phyloP scores from a whole-genome alignment of 1,284 basidiomycete genomes.

The Singerocomus inundabilis region DNA sequence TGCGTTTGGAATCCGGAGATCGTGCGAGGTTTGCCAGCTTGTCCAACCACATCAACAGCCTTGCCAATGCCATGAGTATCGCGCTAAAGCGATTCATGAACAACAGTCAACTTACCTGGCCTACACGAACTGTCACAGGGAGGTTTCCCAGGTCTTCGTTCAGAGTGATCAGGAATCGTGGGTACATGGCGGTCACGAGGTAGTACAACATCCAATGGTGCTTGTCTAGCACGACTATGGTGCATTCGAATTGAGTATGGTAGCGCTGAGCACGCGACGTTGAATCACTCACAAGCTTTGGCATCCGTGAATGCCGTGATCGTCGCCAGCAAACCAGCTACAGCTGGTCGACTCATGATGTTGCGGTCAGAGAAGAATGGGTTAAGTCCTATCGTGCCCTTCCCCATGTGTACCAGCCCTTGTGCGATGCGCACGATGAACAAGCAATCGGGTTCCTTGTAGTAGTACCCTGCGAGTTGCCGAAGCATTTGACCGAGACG shows the following conservation, averaged over 20 bases:
- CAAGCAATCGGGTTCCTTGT: slow-evolving; percentile 95
- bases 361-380: slow-evolving; percentile 95
- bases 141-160: slow-evolving; percentile 86
- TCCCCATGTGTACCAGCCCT: slow-evolving; percentile 98
- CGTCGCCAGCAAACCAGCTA: slow-evolving; percentile 90
- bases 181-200: slow-evolving; percentile 95
- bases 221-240: slow-evolving; percentile 84
- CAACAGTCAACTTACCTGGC: slow-evolving; percentile 57
- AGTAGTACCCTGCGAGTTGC: slow-evolving; percentile 94
- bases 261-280: neutral
- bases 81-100: neutral
- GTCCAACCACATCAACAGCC: slow-evolving; percentile 88
- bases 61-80: slow-evolving; percentile 28
- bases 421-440: slow-evolving; percentile 98
- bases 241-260: slow-evolving; percentile 1
- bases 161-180: slow-evolving; percentile 96
- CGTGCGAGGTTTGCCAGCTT: slow-evolving; percentile 88
- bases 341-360: slow-evolving; percentile 86
- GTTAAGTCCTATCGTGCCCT: slow-evolving; percentile 97
- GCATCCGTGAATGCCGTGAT: slow-evolving; percentile 93
- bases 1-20: slow-evolving; percentile 98
- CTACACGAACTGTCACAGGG: slow-evolving; percentile 93
- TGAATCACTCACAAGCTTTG: slow-evolving; percentile 73
- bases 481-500: slow-evolving; percentile 96
- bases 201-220: slow-evolving; percentile 99